Conservation (phyloP, 1,284 basidiomycete species). For the Melampsora americana region DNA sequence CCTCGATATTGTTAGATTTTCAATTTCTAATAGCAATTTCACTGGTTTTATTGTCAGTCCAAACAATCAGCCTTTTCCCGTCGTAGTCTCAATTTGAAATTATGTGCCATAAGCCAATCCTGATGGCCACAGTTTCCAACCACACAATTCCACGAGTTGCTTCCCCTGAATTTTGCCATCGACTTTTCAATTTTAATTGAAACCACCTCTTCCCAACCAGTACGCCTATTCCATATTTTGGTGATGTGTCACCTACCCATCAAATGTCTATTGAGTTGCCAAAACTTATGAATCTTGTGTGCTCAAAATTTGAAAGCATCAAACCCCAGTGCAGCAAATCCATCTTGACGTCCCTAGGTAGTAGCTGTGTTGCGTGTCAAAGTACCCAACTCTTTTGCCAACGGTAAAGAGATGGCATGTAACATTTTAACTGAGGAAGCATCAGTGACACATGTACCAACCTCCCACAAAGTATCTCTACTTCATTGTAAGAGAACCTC, state of each 20-base stretch:
- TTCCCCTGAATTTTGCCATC: neutral
- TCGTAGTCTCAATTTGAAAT: too few species aligned
- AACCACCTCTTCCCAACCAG: neutral
- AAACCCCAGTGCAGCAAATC: too few species aligned
- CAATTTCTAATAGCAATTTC: too few species aligned
- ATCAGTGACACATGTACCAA: conserved; percentile 2
- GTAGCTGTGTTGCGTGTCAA: neutral
- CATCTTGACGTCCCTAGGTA: neutral
- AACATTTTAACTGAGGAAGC: too few species aligned
- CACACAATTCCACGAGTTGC: neutral
- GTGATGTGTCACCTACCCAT: conserved; percentile 7
- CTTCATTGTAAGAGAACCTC: neutral
- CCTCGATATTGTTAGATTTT: too few species aligned
- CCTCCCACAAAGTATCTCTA: neutral
- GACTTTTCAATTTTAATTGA: conserved; percentile 3
- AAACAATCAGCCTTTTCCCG: neutral
- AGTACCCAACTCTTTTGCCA: conserved; percentile 3
- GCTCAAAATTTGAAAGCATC: neutral
- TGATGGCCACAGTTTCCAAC: too few species aligned
- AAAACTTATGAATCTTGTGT: conserved; percentile 1
- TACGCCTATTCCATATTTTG: neutral
- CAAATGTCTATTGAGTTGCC: neutral
- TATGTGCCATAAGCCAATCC: neutral
- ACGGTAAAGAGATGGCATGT: neutral
- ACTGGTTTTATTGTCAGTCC: too few species aligned